These are phyloP conservation scores for Axilococcus clingmanii DNA, from an alignment of 139 green algal genomes.

Conservation along the genomic window DNA sequence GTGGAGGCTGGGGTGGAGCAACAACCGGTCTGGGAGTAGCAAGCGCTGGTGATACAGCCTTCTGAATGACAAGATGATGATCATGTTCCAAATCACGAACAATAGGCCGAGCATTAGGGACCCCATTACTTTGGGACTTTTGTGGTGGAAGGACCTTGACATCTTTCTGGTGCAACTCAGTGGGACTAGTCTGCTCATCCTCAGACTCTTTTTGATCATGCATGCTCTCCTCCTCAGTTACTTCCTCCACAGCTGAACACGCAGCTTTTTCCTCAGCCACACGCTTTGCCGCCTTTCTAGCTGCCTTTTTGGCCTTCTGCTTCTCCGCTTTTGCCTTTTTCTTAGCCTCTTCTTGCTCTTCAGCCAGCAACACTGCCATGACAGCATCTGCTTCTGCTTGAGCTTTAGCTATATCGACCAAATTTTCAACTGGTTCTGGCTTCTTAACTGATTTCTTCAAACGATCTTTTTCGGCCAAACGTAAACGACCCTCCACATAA, in stretches of 20 bases:
- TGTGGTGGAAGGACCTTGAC: no score
- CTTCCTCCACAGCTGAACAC: background rate
- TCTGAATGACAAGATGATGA: no score
- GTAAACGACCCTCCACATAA: conserved; percentile 35
- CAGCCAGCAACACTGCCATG: conserved; percentile 32
- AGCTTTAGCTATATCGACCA: conserved; percentile 6
- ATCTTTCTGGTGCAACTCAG: no score
- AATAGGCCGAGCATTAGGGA: no score
- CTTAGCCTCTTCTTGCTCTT: conserved; percentile 25
- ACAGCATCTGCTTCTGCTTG: conserved; percentile 27
- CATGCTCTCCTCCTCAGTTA: background rate
- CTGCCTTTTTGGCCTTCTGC: conserved; percentile 18
- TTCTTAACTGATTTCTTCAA: conserved; percentile 12
- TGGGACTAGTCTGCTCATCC: background rate
- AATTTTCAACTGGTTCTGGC: background rate
- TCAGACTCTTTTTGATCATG: background rate
- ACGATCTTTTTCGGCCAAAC: conserved; percentile 34
- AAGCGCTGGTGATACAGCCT: no score
- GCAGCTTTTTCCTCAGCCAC: background rate
- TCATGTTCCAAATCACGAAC: no score
- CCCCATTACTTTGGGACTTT: no score
- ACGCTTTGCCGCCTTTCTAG: conserved; percentile 7
- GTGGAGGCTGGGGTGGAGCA: no score
- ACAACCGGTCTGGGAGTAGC: no score
- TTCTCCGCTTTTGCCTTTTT: conserved; percentile 2